Evolutionary conservation across 2,329 filamentous ascomycete genomes (phyloP).

Genomic region (Colletotrichum godetiae): DNA sequence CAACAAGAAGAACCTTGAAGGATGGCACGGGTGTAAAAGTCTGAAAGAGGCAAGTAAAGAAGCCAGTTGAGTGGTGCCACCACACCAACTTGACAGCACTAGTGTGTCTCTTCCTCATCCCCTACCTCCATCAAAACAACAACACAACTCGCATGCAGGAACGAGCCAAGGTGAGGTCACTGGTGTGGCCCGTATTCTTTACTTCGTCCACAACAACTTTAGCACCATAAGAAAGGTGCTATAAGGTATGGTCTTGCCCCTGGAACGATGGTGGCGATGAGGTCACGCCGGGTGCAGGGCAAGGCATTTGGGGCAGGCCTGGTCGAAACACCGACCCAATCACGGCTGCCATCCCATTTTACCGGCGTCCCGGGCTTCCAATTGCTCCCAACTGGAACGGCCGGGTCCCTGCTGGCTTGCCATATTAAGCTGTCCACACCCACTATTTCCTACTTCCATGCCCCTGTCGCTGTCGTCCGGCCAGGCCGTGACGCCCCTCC

Average conservation of each 20-base stretch:
- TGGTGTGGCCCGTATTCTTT: slow-evolving; percentile 19
- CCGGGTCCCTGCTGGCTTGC: not conserved
- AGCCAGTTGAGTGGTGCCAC: slow-evolving; percentile 3
- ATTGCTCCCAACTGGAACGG: slow-evolving; percentile 12
- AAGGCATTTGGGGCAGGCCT: slow-evolving; percentile 8
- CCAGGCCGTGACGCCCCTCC: slow-evolving; percentile 2
- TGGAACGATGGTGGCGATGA: not conserved
- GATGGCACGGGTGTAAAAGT: not conserved
- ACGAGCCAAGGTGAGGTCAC: slow-evolving; percentile 4
- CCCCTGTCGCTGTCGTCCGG: slow-evolving; percentile 17
- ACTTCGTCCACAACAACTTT: not conserved
- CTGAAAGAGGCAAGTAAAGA: slow-evolving; percentile 17
- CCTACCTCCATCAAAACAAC: not conserved
- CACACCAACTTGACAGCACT: slow-evolving; percentile 4
- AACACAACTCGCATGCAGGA: slow-evolving; percentile 7
- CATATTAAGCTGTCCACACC: slow-evolving; percentile 21
- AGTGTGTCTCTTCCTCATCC: not conserved
- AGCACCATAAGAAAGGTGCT: not conserved
- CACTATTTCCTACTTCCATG: slow-evolving; percentile 7
- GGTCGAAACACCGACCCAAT: slow-evolving; percentile 23
- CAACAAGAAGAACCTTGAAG: not conserved
- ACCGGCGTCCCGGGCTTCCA: slow-evolving; percentile 3
- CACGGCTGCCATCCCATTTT: slow-evolving; percentile 23
- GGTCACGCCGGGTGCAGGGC: slow-evolving; percentile 1
- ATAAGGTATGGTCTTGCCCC: not conserved